phyloP scores from a whole-genome alignment of 2,329 filamentous ascomycete species.

The Escovopsis weberi region DNA sequence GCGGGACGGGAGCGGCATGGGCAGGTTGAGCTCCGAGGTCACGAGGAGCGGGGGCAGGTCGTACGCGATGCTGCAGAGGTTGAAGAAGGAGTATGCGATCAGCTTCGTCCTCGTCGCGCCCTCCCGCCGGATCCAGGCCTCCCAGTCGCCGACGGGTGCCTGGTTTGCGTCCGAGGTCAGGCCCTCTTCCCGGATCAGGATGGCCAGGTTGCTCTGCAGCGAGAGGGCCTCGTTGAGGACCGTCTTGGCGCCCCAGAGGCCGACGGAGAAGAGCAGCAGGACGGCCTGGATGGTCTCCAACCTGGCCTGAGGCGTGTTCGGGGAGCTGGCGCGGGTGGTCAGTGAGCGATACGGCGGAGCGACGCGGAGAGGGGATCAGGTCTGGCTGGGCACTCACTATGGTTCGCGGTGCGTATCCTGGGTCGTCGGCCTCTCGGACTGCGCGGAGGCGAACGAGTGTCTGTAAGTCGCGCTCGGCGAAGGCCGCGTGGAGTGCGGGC shows the following conservation, averaged over 20 bases:
- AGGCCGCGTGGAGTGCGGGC: slow-evolving; percentile 43
- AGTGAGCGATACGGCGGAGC: background rate
- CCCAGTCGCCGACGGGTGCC: slow-evolving; percentile 36
- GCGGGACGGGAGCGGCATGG: slow-evolving; percentile 37
- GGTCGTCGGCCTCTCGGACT: slow-evolving; percentile 40
- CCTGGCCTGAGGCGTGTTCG: slow-evolving; percentile 43
- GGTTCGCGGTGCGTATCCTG: slow-evolving; percentile 45
- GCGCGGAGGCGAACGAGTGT: slow-evolving; percentile 44
- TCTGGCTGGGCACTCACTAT: slow-evolving; percentile 30
- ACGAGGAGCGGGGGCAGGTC: slow-evolving; percentile 43
- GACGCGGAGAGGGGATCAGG: background rate
- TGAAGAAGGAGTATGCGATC: slow-evolving; percentile 47
- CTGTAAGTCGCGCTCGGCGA: slow-evolving; percentile 43
- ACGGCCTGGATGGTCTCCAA: slow-evolving; percentile 53
- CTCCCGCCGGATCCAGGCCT: slow-evolving; percentile 44
- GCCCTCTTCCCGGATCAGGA: slow-evolving; percentile 44
- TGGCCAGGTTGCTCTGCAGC: slow-evolving; percentile 42
- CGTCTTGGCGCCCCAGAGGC: slow-evolving; percentile 45
- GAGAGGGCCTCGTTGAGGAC: slow-evolving; percentile 46
- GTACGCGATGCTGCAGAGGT: slow-evolving; percentile 47
- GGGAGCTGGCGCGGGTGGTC: slow-evolving; percentile 25
- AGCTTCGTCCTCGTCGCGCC: slow-evolving; percentile 43
- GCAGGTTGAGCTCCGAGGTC: slow-evolving; percentile 44
- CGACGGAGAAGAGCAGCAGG: slow-evolving; percentile 44
- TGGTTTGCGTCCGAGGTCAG: slow-evolving; percentile 33